phyloP scores from a whole-genome alignment of 176 grass and related monocot genomes.

The Aegilops longissima region DNA sequence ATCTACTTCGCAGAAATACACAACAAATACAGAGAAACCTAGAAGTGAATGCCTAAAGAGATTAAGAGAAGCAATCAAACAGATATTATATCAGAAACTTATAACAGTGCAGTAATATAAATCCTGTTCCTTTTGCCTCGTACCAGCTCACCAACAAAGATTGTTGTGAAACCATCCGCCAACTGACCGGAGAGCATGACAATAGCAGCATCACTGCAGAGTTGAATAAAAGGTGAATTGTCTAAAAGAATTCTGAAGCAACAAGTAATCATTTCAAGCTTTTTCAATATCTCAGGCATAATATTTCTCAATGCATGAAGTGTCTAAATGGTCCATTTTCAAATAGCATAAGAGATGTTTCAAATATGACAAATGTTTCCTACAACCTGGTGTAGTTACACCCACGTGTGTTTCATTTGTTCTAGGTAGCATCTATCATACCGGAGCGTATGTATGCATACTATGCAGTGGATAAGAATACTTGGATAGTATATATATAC shows the following conservation, averaged over 20 bases:
- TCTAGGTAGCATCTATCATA: too few relatives aligned
- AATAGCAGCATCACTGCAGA: constrained; percentile 81
- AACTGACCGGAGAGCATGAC: constrained; percentile 98
- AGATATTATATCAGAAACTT: neutral
- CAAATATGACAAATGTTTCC: too few relatives aligned
- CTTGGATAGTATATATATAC: too few relatives aligned
- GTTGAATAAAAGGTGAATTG: constrained; percentile 35
- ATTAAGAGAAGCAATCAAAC: constrained; percentile 8
- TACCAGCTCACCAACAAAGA: constrained; percentile 98
- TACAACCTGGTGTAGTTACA: too few relatives aligned
- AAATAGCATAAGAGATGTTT: neutral
- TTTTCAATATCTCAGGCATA: neutral
- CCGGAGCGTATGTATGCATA: too few relatives aligned
- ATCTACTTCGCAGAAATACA: constrained; percentile 7
- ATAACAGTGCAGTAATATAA: neutral
- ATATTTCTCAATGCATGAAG: neutral
- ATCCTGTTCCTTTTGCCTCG: neutral
- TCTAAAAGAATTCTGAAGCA: neutral
- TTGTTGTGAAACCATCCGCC: constrained; percentile 90
- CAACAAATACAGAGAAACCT: neutral
- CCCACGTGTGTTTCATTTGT: too few relatives aligned
- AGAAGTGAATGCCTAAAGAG: neutral
- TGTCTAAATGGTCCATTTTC: neutral
- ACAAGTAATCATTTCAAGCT: constrained; percentile 6
- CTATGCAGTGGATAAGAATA: too few relatives aligned